These are phyloP conservation scores for Penicillium argentinense DNA, from an alignment of 495 filamentous ascomycete species.

Conservation along the genomic window DNA sequence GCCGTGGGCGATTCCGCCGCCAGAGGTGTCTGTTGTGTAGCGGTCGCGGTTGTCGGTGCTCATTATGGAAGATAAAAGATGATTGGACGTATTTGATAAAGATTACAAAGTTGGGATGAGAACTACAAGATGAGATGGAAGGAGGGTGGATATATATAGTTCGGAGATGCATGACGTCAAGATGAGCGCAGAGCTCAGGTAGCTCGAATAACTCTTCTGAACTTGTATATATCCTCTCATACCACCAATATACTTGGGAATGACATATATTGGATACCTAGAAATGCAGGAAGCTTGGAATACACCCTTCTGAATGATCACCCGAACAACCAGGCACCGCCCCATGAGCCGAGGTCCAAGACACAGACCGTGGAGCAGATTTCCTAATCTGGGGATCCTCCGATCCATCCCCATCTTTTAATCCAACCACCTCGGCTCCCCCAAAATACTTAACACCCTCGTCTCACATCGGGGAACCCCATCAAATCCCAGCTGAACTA, in stretches of 20 bases:
- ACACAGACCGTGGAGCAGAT: constrained; percentile 17
- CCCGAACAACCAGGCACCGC: not conserved
- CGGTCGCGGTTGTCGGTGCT: too few species aligned
- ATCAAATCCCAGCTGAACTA: not conserved
- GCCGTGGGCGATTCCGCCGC: constrained; percentile 11
- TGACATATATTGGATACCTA: not conserved
- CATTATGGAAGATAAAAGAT: too few species aligned
- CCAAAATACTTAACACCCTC: not conserved
- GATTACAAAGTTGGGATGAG: too few species aligned
- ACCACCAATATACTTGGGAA: not conserved
- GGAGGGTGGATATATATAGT: not conserved
- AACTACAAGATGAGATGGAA: not conserved
- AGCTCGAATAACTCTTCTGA: too few species aligned
- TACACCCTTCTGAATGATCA: not conserved
- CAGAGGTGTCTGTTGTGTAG: not conserved
- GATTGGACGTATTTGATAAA: too few species aligned
- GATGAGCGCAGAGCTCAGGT: constrained; percentile 8
- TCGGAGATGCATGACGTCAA: constrained; percentile 19
- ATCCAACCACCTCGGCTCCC: not conserved
- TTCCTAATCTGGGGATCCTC: constrained; percentile 32
- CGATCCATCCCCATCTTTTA: constrained; percentile 11
- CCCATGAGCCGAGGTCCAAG: constrained; percentile 26
- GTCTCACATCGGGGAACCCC: not conserved
- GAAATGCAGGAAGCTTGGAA: too few species aligned
- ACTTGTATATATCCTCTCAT: too few species aligned